Evolutionary conservation across 345 rosid species (phyloP).

Genomic region (Eucalyptus sideroxylon): DNA sequence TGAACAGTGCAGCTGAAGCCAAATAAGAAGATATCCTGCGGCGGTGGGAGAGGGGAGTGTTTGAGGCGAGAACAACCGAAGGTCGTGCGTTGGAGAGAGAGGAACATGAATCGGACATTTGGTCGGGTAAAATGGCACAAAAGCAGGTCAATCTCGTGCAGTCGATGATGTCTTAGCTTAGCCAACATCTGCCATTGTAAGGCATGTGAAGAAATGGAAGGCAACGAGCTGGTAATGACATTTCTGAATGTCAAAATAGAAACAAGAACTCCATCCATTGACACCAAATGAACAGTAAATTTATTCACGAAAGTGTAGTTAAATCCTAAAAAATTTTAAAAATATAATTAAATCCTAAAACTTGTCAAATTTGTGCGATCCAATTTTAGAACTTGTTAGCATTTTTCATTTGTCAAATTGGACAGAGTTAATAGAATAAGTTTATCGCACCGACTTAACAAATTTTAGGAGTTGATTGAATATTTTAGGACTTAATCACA

Average conservation of each 20-base stretch:
- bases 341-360: no score
- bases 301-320: fast-evolving
- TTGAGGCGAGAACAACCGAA: background rate
- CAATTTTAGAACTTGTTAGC: fast-evolving
- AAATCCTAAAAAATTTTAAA: no score
- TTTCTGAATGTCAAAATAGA: background rate
- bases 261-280: background rate
- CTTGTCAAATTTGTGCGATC: no score
- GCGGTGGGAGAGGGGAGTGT: background rate
- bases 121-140: background rate
- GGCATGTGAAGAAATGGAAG: background rate
- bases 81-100: background rate
- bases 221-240: background rate
- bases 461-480: no score
- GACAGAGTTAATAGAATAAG: no score
- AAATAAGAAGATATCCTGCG: background rate
- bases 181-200: background rate
- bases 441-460: no score
- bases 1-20: no score
- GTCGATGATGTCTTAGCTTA: background rate
- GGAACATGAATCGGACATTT: background rate
- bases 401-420: no score
- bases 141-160: background rate
- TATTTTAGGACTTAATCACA: no score
- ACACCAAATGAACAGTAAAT: no score